Conservation (phyloP, 352 stramenopile genomes). For the Achlya hypogyna region DNA sequence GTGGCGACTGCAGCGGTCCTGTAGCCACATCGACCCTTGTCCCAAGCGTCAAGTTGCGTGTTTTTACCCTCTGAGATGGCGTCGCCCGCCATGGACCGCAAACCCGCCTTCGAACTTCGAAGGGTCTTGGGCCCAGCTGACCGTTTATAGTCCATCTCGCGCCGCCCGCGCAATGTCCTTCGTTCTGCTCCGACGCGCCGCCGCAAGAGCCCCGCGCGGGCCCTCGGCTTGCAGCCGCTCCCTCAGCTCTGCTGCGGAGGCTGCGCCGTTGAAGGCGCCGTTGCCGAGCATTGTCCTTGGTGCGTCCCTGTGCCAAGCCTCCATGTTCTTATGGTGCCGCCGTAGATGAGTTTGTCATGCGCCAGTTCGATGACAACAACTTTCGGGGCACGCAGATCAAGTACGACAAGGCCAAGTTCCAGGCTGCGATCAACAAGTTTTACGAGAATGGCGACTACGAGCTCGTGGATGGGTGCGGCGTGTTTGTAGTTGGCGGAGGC, state of each 20-base stretch:
- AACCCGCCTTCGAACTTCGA: not conserved
- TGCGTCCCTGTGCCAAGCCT: not conserved
- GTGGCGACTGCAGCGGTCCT: not conserved
- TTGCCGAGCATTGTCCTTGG: not conserved
- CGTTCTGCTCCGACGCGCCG: not conserved
- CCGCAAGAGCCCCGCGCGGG: not conserved
- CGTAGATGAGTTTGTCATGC: slow-evolving; percentile 60
- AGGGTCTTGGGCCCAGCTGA: not conserved
- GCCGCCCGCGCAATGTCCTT: not conserved
- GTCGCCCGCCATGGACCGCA: not conserved
- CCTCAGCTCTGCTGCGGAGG: not conserved
- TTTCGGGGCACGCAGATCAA: slow-evolving; percentile 63
- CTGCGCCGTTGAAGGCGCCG: not conserved
- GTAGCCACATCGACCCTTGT: not conserved
- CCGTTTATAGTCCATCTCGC: not conserved
- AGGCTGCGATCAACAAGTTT: slow-evolving; percentile 73
- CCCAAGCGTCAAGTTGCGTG: not conserved
- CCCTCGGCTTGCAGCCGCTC: too few species aligned
- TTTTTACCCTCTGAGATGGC: not conserved
- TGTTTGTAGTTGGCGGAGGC: not conserved
- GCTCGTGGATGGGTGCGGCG: slow-evolving; percentile 52
- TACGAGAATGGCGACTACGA: slow-evolving; percentile 41
- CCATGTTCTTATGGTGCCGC: not conserved
- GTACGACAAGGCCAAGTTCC: slow-evolving; percentile 64
- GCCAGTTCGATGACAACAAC: slow-evolving; percentile 71